Conservation (phyloP, 2,329 filamentous ascomycete species). For the Stagonosporopsis chrysanthemi region DNA sequence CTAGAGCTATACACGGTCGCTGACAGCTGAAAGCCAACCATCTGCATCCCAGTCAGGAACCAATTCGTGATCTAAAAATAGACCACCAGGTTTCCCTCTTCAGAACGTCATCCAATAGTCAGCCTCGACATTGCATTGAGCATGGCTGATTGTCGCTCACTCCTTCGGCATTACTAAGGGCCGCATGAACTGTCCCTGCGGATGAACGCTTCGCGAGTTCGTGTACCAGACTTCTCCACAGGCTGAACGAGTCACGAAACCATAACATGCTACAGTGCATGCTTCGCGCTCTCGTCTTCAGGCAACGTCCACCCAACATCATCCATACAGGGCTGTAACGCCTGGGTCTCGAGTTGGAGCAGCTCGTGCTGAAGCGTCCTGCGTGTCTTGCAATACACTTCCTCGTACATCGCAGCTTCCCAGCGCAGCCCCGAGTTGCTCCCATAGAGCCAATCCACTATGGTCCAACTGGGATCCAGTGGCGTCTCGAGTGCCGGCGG, state of each 20-base stretch:
- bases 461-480: background rate
- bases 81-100: background rate
- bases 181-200: background rate
- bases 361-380: background rate
- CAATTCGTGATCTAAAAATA: conserved; percentile 17
- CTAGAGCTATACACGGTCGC: background rate
- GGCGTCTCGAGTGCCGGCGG: background rate
- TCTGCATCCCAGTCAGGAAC: conserved; percentile 12
- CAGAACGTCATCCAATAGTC: conserved; percentile 1
- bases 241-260: background rate
- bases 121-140: background rate
- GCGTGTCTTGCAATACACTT: background rate
- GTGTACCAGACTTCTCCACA: background rate
- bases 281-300: background rate
- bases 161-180: background rate
- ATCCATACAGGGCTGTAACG: background rate
- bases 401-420: background rate
- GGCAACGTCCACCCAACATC: background rate
- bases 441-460: background rate
- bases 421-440: background rate
- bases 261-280: background rate
- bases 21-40: conserved; percentile 7
- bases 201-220: background rate
- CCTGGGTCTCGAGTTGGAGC: background rate
- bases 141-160: background rate